phyloP scores from a whole-genome alignment of 2,329 filamentous ascomycete species.

The Didymella exigua region DNA sequence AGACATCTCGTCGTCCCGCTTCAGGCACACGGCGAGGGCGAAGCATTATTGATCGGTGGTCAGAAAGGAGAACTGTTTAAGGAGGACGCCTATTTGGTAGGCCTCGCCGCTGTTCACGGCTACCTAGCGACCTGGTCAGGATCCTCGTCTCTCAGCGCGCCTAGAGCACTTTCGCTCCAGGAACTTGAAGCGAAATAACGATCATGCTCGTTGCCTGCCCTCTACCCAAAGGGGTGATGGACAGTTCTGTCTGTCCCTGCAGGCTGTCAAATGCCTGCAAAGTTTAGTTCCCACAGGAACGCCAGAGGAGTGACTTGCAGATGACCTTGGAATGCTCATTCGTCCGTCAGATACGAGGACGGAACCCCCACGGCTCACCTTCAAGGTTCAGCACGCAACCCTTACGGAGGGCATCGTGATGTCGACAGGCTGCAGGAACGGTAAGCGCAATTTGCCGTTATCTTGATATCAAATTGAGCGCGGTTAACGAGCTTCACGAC shows the following conservation, averaged over 20 bases:
- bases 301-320: constrained; percentile 13
- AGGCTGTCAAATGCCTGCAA: constrained; percentile 17
- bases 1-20: constrained; percentile 26
- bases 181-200: constrained; percentile 38
- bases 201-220: constrained; percentile 26
- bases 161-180: constrained; percentile 11
- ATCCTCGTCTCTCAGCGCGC: constrained; percentile 13
- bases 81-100: constrained; percentile 33
- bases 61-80: constrained; percentile 13
- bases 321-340: constrained; percentile 11
- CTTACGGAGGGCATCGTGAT: constrained; percentile 22
- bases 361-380: constrained; percentile 38
- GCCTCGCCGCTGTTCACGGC: constrained; percentile 20
- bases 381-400: constrained; percentile 21
- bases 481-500: constrained; percentile 15
- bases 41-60: constrained; percentile 33
- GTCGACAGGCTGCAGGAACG: constrained; percentile 35
- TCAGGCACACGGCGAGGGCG: constrained; percentile 24
- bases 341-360: constrained; percentile 14
- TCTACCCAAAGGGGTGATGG: constrained; percentile 21
- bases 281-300: constrained; percentile 18
- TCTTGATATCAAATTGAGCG: constrained; percentile 16
- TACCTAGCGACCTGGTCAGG: constrained; percentile 26
- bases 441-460: constrained; percentile 24
- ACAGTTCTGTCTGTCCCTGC: constrained; percentile 10